phyloP scores from a whole-genome alignment of 768 basidiomycete genomes.

The Dioszegia aurantiaca region DNA sequence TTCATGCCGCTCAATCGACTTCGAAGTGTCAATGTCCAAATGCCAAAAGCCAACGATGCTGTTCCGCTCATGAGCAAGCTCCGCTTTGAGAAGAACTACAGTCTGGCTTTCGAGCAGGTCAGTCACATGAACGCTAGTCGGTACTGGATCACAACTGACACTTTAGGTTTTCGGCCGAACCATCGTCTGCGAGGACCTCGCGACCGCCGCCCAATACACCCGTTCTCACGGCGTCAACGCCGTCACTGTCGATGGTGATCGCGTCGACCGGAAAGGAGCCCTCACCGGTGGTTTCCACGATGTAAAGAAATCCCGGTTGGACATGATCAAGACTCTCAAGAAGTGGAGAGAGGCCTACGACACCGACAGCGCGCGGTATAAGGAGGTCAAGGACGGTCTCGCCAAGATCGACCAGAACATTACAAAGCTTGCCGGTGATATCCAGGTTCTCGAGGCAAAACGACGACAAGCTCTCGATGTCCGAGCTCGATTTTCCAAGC shows the following conservation, averaged over 20 bases:
- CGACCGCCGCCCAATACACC: conserved; percentile 88
- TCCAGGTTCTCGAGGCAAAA: conserved; percentile 68
- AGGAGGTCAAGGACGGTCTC: conserved; percentile 72
- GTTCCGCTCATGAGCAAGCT: conserved; percentile 73
- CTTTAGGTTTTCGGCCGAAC: conserved; percentile 84
- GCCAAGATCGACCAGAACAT: conserved; percentile 78
- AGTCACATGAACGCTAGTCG: conserved; percentile 1
- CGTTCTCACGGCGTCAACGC: conserved; percentile 93
- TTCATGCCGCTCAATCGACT: conserved; percentile 98
- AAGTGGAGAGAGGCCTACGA: conserved; percentile 72
- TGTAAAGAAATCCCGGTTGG: conserved; percentile 80
- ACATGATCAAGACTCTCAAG: conserved; percentile 73
- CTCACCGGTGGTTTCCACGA: conserved; percentile 96
- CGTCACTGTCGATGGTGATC: conserved; percentile 96
- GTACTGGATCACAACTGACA: background rate
- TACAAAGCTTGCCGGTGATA: conserved; percentile 67
- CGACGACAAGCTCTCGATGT: conserved; percentile 68
- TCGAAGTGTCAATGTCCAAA: conserved; percentile 64
- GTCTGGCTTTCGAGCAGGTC: conserved; percentile 84
- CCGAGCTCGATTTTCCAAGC: conserved; percentile 65
- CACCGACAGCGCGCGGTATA: conserved; percentile 62
- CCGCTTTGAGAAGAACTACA: conserved; percentile 65
- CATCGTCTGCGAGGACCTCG: conserved; percentile 88
- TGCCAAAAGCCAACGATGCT: conserved; percentile 54
- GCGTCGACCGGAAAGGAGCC: conserved; percentile 92